Base-by-base conservation (phyloP, 495 filamentous ascomycete genomes). In the Haplographium delicatum region DNA sequence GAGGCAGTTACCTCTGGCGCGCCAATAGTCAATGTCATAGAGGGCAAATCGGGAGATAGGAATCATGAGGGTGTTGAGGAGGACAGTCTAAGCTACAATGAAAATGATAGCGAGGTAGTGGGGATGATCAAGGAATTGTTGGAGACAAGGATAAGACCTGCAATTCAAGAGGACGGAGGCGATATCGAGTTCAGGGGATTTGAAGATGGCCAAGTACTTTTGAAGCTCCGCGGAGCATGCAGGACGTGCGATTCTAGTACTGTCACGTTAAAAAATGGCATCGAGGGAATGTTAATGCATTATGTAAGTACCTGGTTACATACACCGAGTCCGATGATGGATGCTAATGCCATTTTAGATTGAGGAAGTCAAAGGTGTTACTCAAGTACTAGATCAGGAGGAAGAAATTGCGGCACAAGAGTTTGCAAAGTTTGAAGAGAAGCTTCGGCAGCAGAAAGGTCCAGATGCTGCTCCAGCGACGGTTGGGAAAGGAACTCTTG, bases 101-200 rank as follows among this genome's bases (percentile, higher is more conserved):
- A 91, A 59, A 82, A 89, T 40, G 93, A 98, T 60, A 85, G 82
- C 53, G 93, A 98, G 66, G 89, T 95, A 8, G 82, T 97, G 23
- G 82, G 87, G 47, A 96, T 96, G 93, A 96, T 98, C 67, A 96
- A 97, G 69, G 93, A 98, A 70, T 69, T 98, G n/a, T 70, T 98
- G 44, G 94, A 98, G 69, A 98, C 94, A 18, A 72, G 93, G 43
- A 95, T 98, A 59, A 74, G 93, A 33, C 93, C 93, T 2, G 84
- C 93, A 4, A 98, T 98, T 49, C 91, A 96, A 67, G 91, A 98
- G 63, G 93, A 98, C 54, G 93, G 93, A 16, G 93, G 93, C 9
- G 93, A 98, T 67, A 96, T 98, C 61, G 93, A 97, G 68, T 87
- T 89, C 59, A 73, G 85, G 3, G 91, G 91, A 3, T 97, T 96